These are phyloP conservation scores for Trebouxiophyceae sp. DNA, from an alignment of 163 green algal genomes.

Conservation along the genomic window DNA sequence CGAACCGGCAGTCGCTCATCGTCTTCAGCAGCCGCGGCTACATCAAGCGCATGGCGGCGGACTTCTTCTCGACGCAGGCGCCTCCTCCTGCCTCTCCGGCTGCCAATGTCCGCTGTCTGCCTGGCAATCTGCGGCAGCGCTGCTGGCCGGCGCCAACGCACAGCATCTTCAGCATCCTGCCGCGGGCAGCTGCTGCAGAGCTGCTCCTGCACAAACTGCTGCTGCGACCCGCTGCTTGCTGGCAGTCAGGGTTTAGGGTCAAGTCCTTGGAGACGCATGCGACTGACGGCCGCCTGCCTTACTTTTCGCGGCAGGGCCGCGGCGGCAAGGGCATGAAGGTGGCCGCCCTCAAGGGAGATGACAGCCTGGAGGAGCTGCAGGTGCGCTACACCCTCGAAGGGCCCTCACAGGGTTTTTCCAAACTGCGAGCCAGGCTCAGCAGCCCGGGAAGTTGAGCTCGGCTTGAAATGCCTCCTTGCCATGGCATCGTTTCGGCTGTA, in stretches of 20 bases:
- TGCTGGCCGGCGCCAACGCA: not conserved
- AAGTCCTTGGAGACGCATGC: not conserved
- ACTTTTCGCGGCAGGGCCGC: not conserved
- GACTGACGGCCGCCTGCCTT: not conserved
- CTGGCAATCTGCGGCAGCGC: not conserved
- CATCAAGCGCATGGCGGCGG: conserved; percentile 72
- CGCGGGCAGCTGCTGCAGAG: not conserved
- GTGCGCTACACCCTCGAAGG: no score
- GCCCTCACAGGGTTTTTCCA: no score
- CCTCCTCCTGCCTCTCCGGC: not conserved
- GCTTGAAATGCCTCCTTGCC: no score
- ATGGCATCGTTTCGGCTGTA: no score
- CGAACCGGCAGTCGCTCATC: conserved; percentile 61
- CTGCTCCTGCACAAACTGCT: not conserved
- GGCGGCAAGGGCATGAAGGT: conserved; percentile 40
- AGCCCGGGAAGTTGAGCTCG: no score
- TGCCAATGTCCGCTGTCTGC: not conserved
- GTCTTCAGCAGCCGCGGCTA: conserved; percentile 64
- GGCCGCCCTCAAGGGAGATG: conserved; percentile 48
- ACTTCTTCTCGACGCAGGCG: conserved; percentile 58
- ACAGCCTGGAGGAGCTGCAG: conserved; percentile 62
- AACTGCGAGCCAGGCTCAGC: no score
- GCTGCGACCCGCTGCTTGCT: not conserved
- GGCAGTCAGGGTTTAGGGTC: not conserved
- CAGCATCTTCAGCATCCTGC: not conserved